phyloP scores from a whole-genome alignment of 2,329 filamentous ascomycete species.

The Cytospora schulzeri region DNA sequence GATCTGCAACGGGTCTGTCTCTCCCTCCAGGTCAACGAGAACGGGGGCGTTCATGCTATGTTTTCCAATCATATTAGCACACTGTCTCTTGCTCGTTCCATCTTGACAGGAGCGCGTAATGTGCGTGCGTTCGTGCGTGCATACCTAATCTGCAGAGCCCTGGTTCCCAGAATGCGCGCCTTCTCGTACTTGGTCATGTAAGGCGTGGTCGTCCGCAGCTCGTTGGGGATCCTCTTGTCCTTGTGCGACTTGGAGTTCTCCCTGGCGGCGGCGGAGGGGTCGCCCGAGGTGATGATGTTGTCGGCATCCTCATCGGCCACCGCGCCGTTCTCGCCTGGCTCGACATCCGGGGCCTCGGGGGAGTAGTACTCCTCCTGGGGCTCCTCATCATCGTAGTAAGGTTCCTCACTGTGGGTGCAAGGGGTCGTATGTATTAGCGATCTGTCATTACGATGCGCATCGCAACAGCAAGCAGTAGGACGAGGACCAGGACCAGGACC shows the following conservation, averaged over 20 bases:
- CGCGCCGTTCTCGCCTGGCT: slow-evolving; percentile 50
- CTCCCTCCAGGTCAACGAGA: slow-evolving; percentile 92
- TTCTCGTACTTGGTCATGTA: slow-evolving; percentile 99
- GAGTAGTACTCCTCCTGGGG: slow-evolving; percentile 63
- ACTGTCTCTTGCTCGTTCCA: neutral
- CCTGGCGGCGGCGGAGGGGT: slow-evolving; percentile 62
- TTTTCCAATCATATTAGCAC: slow-evolving; percentile 32
- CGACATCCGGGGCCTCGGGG: slow-evolving; percentile 53
- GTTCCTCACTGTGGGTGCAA: slow-evolving; percentile 58
- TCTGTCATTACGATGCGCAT: slow-evolving; percentile 26
- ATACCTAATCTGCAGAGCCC: slow-evolving; percentile 91
- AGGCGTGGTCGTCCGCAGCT: slow-evolving; percentile 87
- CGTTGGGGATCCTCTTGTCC: slow-evolving; percentile 88
- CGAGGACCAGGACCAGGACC: too few species aligned
- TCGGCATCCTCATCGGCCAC: slow-evolving; percentile 57
- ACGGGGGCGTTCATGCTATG: slow-evolving; percentile 94
- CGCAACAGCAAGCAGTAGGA: too few species aligned
- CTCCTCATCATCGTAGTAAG: slow-evolving; percentile 72
- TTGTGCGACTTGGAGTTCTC: slow-evolving; percentile 59
- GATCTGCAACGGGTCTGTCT: slow-evolving; percentile 96
- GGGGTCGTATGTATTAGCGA: slow-evolving; percentile 38
- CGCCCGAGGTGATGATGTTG: slow-evolving; percentile 62
- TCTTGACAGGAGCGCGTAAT: slow-evolving; percentile 33
- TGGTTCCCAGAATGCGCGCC: slow-evolving; percentile 88
- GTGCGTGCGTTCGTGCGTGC: slow-evolving; percentile 48